Percentiles rank a stretch among this genome's conserved stretches.
Evolutionary conservation across 129 eudicot genomes (phyloP).

Genomic region (Oenanthe sinensis): DNA sequence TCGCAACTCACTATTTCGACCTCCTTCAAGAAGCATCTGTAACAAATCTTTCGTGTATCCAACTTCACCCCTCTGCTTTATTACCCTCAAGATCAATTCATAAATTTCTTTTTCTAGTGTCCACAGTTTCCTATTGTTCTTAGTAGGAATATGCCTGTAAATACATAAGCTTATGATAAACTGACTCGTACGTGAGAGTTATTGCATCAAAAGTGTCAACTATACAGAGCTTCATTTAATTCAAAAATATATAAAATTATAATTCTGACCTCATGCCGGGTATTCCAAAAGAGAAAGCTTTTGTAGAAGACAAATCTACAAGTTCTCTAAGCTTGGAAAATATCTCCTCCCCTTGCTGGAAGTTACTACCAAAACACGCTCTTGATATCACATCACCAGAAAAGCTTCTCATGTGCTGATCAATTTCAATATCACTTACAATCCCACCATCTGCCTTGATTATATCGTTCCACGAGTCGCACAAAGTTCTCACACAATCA

Average conservation of each 20-base stretch:
- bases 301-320: slow-evolving; percentile 10
- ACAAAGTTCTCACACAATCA: slow-evolving; percentile 21
- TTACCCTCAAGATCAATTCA: slow-evolving; percentile 17
- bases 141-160: slow-evolving; percentile 26
- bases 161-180: not conserved
- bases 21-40: slow-evolving; percentile 40
- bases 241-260: not conserved
- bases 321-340: slow-evolving; percentile 24
- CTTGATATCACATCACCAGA: slow-evolving; percentile 37
- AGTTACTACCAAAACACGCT: slow-evolving; percentile 41
- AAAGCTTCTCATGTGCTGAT: slow-evolving; percentile 22
- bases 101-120: slow-evolving; percentile 24
- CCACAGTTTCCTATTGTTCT: slow-evolving; percentile 31
- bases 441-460: slow-evolving; percentile 19
- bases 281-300: slow-evolving; percentile 3
- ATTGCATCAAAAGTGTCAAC: not conserved
- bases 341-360: slow-evolving; percentile 27
- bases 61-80: slow-evolving; percentile 21
- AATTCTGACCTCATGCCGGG: not conserved
- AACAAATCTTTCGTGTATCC: slow-evolving; percentile 28
- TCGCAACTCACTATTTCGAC: slow-evolving; percentile 17
- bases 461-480: slow-evolving; percentile 22
- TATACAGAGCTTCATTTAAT: not conserved
- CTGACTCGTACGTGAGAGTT: not conserved
- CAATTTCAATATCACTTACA: slow-evolving; percentile 29